Conservation (phyloP, 441 rosid species). For the Eutrema salsugineum region DNA sequence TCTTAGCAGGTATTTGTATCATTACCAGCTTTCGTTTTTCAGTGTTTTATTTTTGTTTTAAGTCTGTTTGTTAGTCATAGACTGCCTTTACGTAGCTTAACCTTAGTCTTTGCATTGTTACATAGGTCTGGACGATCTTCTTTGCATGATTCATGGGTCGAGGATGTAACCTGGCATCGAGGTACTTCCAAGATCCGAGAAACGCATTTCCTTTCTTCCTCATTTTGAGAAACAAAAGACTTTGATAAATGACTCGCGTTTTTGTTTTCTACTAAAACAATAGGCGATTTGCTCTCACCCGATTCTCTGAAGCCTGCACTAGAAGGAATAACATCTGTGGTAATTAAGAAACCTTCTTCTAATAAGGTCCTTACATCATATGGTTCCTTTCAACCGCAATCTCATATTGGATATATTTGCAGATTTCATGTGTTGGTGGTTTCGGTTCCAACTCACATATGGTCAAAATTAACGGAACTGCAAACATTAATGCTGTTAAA, state of each 20-base stretch:
- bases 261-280: not conserved
- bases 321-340: slow-evolving; percentile 44
- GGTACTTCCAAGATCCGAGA: slow-evolving; percentile 3
- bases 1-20: slow-evolving; percentile 40
- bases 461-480: slow-evolving; percentile 56
- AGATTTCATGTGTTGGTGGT: slow-evolving; percentile 55
- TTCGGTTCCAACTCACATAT: slow-evolving; percentile 53
- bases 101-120: not conserved
- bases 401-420: not conserved
- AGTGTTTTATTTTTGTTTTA: not conserved
- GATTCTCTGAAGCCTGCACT: slow-evolving; percentile 40
- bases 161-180: slow-evolving; percentile 41
- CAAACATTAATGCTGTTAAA: slow-evolving; percentile 56
- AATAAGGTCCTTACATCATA: not conserved
- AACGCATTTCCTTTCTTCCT: not conserved
- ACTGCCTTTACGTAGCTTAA: not conserved
- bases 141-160: slow-evolving; percentile 40
- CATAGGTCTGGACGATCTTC: slow-evolving; percentile 47
- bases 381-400: not conserved
- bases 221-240: not conserved
- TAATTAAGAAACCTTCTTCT: slow-evolving; percentile 17
- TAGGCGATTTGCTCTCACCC: slow-evolving; percentile 47
- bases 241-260: not conserved
- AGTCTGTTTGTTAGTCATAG: not conserved
- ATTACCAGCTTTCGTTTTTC: not conserved